Base-by-base conservation (phyloP, 805 yeast genomes). In the Pachysolen tannophilus region DNA sequence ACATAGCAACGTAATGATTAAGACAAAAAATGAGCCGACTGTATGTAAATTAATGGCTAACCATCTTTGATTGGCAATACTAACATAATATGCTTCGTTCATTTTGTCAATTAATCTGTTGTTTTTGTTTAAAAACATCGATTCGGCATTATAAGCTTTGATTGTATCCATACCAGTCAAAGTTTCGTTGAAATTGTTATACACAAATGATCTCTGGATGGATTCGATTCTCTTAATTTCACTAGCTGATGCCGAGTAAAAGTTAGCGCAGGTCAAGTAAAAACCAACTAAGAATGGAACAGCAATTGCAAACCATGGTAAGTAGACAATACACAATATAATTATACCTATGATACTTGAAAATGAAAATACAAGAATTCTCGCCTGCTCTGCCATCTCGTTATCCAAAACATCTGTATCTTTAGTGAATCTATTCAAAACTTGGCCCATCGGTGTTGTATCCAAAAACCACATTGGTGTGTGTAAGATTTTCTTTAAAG, bases 381-480 rank as follows among this genome's bases (percentile, higher is more conserved):
- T 67, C 27, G 78, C 43, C 47, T 80, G 84, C 47, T 82, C 87
- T 40, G 77, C 76, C 46, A 85, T 63, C 54, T 82, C 90, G 49
- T 82, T 84, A 49, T 85, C 95, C 53, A 85, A 59, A 4, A 77
- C 75, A 51, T 86, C 94, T 0, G 92, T 81, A 52, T 86, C 95
- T 42, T 84, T 84, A 1, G 95, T 84, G 56, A 85, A 86, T 44
- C 95, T 64, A 56, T 84, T 86, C 50, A 87, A 62, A 38, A 87
- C 75, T 46, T 95, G 67, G 3, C 96, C 95, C 68, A 83, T 69
- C 20, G 96, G 96, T 0, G 94, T 81, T 2, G 86, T 76, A 48
- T 86, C 95, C 56, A 85, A 69, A 53, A 74, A 86, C 0, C 76
- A 56, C 92, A 85, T 85, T 34, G 94, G 94, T 0, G 92, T 77